Evolutionary conservation across 1,284 basidiomycete species (phyloP).

Genomic region (Blastosporella zonata): DNA sequence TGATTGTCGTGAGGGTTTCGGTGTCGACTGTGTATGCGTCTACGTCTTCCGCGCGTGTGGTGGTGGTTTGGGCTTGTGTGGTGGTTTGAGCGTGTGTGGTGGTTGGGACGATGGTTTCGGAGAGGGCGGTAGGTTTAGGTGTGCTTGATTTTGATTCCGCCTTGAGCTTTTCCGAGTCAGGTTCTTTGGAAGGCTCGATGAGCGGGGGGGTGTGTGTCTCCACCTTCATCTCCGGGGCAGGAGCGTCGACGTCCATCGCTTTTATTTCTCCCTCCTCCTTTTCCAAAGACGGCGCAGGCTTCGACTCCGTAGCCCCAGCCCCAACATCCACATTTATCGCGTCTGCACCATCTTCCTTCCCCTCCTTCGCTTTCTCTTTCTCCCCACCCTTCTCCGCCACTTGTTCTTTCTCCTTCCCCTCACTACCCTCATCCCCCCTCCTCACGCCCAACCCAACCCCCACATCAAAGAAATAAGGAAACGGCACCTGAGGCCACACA

Average conservation of each 20-base stretch:
- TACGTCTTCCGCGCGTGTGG: too few relatives aligned
- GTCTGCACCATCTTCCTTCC: background rate
- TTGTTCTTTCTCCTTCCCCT: background rate
- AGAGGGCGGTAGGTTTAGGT: background rate
- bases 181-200: background rate
- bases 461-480: conserved; percentile 47
- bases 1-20: conserved; percentile 58
- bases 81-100: background rate
- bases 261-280: background rate
- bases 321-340: background rate
- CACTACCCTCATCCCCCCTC: conserved; percentile 1
- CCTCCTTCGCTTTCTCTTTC: background rate
- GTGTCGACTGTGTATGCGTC: conserved; percentile 30
- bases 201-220: background rate
- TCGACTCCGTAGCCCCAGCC: background rate
- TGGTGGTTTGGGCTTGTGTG: background rate
- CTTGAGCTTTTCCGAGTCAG: background rate
- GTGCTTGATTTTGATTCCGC: background rate
- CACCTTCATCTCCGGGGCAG: background rate
- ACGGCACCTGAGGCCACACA: conserved; percentile 52
- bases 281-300: background rate
- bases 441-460: conserved; percentile 18
- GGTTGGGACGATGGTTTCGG: background rate
- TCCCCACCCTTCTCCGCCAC: background rate
- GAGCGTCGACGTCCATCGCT: background rate